Evolutionary conservation across 768 basidiomycete genomes (phyloP), one percentile per base, ranked within the genome.

Genomic region (Trichaptum fuscoviolaceum): DNA sequence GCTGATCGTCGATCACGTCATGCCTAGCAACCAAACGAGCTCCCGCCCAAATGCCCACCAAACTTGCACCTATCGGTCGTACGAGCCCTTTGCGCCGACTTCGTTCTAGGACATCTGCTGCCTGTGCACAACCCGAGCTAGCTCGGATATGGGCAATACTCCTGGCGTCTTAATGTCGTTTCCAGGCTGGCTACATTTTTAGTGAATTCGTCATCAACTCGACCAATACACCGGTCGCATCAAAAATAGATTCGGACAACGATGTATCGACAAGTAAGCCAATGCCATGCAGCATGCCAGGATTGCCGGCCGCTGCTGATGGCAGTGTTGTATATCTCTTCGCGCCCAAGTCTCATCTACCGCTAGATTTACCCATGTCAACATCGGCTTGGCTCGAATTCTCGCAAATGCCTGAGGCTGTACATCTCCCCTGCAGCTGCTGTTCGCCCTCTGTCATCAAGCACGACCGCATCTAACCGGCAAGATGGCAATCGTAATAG

Each of bases 271-370:
- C 3, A 52, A 20, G 42, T 12, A 2, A 52, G 42, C 42, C 42
- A 52, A 52, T 52, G 42, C 42, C 42, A 12, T 12, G 15, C 42
- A 52, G 42, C 42, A 20, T 52, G 42, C 10, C 42, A 52, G 42
- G 42, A 52, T 52, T 52, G 42, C 42, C 42, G 42, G 42, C 42
- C 42, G 42, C 42, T 52, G 42, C 42, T 52, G 42, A 52, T 52
- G 12, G 15, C 42, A 2, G 6, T 52, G 42, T 20, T 12, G 15
- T 52, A 20, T 52, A 20, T 52, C 42, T 52, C 42, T 52, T 12
- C 42, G 42, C 42, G 42, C 42, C 42, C 42, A 20, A 52, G 42
- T 20, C 42, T 12, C 20, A 7, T 36, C 17, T 36, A 7, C 17
- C 17, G 35, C 17, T 36, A 30, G 30, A 30, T 52, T 52, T 52